Base-by-base conservation (phyloP, 2,329 filamentous ascomycete species). In the Fusarium haematococcum region DNA sequence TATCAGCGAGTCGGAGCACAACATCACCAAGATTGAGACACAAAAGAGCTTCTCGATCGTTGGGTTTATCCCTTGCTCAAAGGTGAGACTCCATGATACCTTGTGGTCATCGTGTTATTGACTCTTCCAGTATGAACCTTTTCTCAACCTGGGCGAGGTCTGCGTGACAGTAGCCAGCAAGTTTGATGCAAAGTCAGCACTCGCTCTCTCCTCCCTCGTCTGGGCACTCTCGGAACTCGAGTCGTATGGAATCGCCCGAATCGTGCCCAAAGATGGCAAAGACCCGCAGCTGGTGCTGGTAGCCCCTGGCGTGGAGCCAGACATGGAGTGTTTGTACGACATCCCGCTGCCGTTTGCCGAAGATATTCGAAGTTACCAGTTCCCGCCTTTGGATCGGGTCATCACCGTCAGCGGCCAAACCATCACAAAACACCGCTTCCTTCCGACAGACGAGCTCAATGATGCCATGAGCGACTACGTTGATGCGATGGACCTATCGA, bases 341-440 rank as follows among this genome's bases (percentile, higher is more conserved):
- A 89, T 97, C 1, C 95, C 97, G 39, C 86, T 98, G 7, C 97
- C 97, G 0, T 99, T 98, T 79, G 92, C 95, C 3, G 97, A 99
- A 85, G 97, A 99, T 79, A 88, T 98, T 57, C 91, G 97, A 39
- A 89, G 89, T n/a, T 98, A 98, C 81, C 93, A 92, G 67, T 99
- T 99, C 75, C 95, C 97, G 7, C 94, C 96, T 0, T 85, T 99
- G 13, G 95, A 98, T 80, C 93, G 91, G 71, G 93, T 98, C 32
- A 85, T 98, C 69, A 98, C 95, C 0, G 89, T 97, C n/a, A 95
- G 92, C 13, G 96, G 96, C 1, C 93, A 94, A 73, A 88, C 90
- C 10, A 85, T 98, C 58, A 94, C 90, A 13, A 91, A 96, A 77
- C 95, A 99, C 75, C 92, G 94, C 39, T 92, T 97, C 69, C 86